Conservation (phyloP, 345 rosid species). For the Mangifera indica region DNA sequence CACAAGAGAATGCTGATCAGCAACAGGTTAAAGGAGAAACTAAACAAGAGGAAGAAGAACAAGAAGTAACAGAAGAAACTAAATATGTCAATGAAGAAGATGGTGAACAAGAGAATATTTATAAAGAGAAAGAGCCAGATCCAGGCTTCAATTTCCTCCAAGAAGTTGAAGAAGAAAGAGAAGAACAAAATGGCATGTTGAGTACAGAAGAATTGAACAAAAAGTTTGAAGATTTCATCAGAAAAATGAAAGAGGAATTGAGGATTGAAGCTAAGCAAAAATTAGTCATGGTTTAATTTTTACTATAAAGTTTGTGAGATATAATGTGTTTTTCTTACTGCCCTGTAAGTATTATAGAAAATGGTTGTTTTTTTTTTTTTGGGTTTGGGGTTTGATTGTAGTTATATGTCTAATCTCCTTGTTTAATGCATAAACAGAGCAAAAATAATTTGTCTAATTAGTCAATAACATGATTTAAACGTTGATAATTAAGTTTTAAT, state of each 20-base stretch:
- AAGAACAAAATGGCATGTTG: constrained; percentile 36
- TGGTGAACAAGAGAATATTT: constrained; percentile 14
- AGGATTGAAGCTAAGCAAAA: constrained; percentile 63
- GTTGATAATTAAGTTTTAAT: too few relatives aligned
- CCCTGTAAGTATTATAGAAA: background rate
- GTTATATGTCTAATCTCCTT: background rate
- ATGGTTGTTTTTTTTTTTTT: background rate
- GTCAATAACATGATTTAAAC: too few relatives aligned
- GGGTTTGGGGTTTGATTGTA: background rate
- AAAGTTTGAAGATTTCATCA: constrained; percentile 48
- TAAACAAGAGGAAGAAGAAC: background rate
- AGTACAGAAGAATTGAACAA: constrained; percentile 71
- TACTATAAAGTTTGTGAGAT: constrained; percentile 3
- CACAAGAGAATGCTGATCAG: constrained; percentile 10
- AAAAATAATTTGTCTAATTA: too few relatives aligned
- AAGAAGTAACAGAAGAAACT: constrained; percentile 7
- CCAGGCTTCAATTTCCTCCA: background rate
- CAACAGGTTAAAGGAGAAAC: background rate
- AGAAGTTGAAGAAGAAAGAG: constrained; percentile 18
- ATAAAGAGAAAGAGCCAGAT: background rate
- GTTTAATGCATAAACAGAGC: background rate
- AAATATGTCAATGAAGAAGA: constrained; percentile 3
- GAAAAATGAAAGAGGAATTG: constrained; percentile 11
- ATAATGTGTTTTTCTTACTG: background rate
- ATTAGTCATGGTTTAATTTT: constrained; percentile 36